Percentiles rank a stretch among this genome's conserved stretches.
These are phyloP conservation scores for Podila horticola DNA, from an alignment of 192 early-diverging fungal species.

Conservation along the genomic window DNA sequence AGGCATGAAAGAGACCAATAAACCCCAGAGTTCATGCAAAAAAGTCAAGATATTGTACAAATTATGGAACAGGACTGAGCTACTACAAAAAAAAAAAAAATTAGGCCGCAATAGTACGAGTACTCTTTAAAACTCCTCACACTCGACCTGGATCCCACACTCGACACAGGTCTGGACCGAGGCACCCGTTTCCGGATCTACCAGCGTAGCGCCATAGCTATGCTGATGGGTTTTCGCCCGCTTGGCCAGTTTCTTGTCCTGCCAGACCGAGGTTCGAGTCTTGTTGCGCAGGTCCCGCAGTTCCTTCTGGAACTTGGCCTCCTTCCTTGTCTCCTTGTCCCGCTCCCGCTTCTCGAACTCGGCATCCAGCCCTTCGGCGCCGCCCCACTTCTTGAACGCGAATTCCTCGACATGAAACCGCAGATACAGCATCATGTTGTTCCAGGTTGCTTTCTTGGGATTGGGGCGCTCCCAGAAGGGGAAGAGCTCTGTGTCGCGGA, in stretches of 20 bases:
- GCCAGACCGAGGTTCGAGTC: conserved; percentile 47
- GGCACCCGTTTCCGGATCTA: conserved; percentile 59
- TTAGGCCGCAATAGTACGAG: too few species aligned
- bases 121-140: conserved; percentile 68
- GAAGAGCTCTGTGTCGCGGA: conserved; percentile 80
- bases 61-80: too few species aligned
- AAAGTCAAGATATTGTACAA: too few species aligned
- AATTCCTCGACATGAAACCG: conserved; percentile 91
- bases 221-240: conserved; percentile 80
- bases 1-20: too few species aligned
- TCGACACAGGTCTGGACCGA: conserved; percentile 67
- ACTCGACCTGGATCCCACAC: conserved; percentile 76
- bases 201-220: conserved; percentile 66
- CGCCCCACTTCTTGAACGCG: conserved; percentile 94
- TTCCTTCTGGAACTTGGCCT: conserved; percentile 84
- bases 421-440: conserved; percentile 96
- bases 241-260: conserved; percentile 56
- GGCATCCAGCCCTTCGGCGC: conserved; percentile 82
- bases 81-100: too few species aligned
- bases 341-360: conserved; percentile 85
- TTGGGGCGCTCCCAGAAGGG: conserved; percentile 91
- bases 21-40: too few species aligned
- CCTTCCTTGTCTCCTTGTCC: conserved; percentile 85
- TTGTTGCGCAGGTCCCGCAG: conserved; percentile 57
- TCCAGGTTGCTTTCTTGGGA: conserved; percentile 95